Percentiles rank a stretch among this genome's conserved stretches.
Conservation (phyloP, 2,329 filamentous ascomycete genomes). For the Neospermospora avenae region DNA sequence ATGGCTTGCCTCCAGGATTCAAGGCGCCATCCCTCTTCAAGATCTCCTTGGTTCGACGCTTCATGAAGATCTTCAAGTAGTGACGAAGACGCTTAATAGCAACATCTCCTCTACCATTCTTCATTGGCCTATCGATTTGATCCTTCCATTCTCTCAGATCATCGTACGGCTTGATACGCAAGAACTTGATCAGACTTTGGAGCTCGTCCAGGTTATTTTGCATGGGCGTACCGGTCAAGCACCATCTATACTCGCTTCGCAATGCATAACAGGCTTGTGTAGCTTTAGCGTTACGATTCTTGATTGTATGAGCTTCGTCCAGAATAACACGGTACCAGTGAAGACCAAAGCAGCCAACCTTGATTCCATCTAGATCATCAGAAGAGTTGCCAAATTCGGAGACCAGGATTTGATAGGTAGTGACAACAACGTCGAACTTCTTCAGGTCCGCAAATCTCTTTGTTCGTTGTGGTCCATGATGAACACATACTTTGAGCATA, state of each 20-base stretch:
- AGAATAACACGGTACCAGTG: conserved; percentile 95
- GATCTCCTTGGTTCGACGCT: conserved; percentile 97
- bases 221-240: conserved; percentile 92
- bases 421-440: conserved; percentile 91
- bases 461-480: conserved; percentile 83
- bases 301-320: conserved; percentile 97
- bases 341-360: conserved; percentile 83
- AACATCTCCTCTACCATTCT: conserved; percentile 82
- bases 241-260: conserved; percentile 88
- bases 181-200: conserved; percentile 88
- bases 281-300: conserved; percentile 94
- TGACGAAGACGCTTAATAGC: conserved; percentile 84
- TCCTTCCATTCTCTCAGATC: conserved; percentile 85
- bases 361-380: conserved; percentile 56
- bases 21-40: conserved; percentile 82
- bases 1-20: conserved; percentile 67
- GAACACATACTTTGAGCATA: conserved; percentile 76
- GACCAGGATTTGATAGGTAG: conserved; percentile 92
- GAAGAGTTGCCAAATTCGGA: conserved; percentile 78
- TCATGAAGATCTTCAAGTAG: conserved; percentile 92
- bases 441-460: conserved; percentile 75
- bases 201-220: conserved; percentile 98
- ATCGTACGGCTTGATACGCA: conserved; percentile 88
- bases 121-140: conserved; percentile 85
- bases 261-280: conserved; percentile 89